Evolutionary conservation across 805 yeast genomes (phyloP), one percentile per base, ranked within the genome.

Genomic region (Candida patagonica): DNA sequence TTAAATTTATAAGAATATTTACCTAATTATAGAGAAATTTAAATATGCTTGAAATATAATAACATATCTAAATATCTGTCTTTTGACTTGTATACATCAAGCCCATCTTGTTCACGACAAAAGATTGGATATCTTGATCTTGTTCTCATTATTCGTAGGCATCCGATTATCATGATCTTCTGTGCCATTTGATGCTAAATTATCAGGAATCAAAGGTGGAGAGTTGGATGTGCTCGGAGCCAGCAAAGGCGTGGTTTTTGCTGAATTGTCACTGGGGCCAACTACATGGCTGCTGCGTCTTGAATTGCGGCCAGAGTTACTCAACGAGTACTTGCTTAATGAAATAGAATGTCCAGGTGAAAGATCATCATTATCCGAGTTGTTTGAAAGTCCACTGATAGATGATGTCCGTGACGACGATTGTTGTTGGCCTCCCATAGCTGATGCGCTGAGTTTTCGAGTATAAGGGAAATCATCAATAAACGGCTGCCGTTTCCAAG

Each of bases 281-380:
- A 42, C 48, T 19, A 42, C 43, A 26, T 38, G 27, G 26, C 38
- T 48, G 6, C 55, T 37, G 4, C 56, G 41, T 6, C 53, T 48
- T 33, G 42, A 47, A 16, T 49, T 41, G 2, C 46, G 41, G 13
- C 48, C 40, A 29, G 34, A 33, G 31, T 35, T 39, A 12, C 47
- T 40, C 16, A 52, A 47, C 8, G 54, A 49, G 46, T 52, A 52
- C 33, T 53, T 48, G 37, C 48, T 42, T 26, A 52, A 42, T 10
- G 51, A 45, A 30, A 46, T 48, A 20, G 13, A 20, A 6, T 26
- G 52, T 17, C 31, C 43, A 29, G 35, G 38, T n/a, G n/a, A n/a
- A 15, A 53, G 43, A 7, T 56, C 54, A 35, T 53, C 57, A 25
- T 53, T 56, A 12, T 40, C 52, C 34, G 52, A 56, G 3, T 51